Base-by-base conservation (phyloP, 306 rosid species). In the Casuarina cunninghamiana region DNA sequence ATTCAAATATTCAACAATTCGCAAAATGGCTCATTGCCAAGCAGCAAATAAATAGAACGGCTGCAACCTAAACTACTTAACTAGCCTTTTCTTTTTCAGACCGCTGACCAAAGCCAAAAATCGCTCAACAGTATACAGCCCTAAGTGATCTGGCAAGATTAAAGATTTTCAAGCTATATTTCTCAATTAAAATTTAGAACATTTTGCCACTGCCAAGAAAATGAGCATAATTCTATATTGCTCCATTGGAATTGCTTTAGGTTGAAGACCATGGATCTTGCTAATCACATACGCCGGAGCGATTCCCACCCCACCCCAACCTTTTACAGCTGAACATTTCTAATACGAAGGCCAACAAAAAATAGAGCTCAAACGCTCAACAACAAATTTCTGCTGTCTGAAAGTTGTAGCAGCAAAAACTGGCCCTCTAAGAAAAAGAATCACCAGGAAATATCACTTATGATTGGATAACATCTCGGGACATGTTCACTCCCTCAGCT, bases 291-390 rank as follows among this genome's bases (percentile, higher is more conserved):
- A 4, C 35, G 1, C 11, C 2, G 65, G 65, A 26, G 65, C 10
- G 35, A 5, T 19, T 8, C 11, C 32, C 32, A 21, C 32, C 32
- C 32, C 32, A 0, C 32, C 32, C 26, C 26, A 21, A 26, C 32
- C 37, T 17, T 62, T 15, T 37, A 4, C 15, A 37, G 44, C 69
- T 62, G 37, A 4, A 62, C 69, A 5, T 37, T 62, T 69, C 58
- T 69, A 70, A 78, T 55, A 17, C 13, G 8, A n/a, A 45, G 32
- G 75, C 21, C 39, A 77, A 45, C 50, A 43, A 69, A 55, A 46
- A 48, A 54, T 21, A 41, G 44, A 60, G 16, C 53, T 48, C 58
- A 58, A 66, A 51, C 16, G 19, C 69, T 12, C 44, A 37, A 38
- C 69, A 62, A 58, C 11, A 10, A 63, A 13, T 63, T 63, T 16